Evolutionary conservation across 1,284 basidiomycete genomes (phyloP), one percentile per base, ranked within the genome.

Genomic region (Microbotryum silenes-acaulis): DNA sequence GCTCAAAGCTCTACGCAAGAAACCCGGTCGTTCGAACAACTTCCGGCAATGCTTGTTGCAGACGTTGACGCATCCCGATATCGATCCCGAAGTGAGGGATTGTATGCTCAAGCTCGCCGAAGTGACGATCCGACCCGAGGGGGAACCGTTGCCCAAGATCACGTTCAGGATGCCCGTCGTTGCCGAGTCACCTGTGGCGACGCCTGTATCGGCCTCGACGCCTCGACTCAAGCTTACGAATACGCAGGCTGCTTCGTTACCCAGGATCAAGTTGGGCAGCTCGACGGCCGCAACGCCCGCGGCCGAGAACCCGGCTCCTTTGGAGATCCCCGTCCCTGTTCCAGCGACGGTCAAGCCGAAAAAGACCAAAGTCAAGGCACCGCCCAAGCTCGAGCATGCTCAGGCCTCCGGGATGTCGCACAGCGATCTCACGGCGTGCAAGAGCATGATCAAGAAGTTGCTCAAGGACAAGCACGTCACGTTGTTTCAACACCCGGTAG

Each of bases 31-130:
- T 77, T 89, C 89, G 69, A 85, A 88, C 70, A 81, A 83, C 47
- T 76, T 91, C 60, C 80, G 90, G 42, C 86, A 90, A 72, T 85
- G 84, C 68, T 76, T 92, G 61, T 84, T 91, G 81, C 84, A 87
- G 7, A 85, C 90, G 59, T 82, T 84, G 59, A 77, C 89, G 89
- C 81, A 84, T 27, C 80, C 85, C 0, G 81, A 85, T 55, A 81
- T 84, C 52, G 93, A 97, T 74, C 80, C 86, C 68, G 89, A 94
- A 77, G 87, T 93, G 51, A 86, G 92, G 45, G 89, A 90, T 83
- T 89, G 88, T 64, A 78, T 97, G 54, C 80, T 98, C 71, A 97
- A 97, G 77, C 79, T 97, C 12, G 91, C 89, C 14, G 94, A 97
- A 72, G 80, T 97, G 27, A 82, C 94, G 54, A 87, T 94, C 68